These are phyloP conservation scores for Scheffersomyces coipomensis DNA, from an alignment of 805 yeast species.

Conservation along the genomic window DNA sequence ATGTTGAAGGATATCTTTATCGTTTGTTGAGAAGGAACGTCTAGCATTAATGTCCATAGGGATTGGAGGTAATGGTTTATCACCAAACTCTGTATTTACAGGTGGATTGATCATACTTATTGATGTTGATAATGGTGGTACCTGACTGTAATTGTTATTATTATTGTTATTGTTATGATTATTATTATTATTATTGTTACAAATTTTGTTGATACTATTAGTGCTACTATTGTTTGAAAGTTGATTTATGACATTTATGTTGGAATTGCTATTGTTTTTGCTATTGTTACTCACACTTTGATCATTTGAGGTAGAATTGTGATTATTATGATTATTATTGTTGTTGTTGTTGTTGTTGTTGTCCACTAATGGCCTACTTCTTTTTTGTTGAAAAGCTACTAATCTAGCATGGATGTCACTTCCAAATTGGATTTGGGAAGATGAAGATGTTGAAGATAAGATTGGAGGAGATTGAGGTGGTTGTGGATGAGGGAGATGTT, in stretches of 20 bases:
- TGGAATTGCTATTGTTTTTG: neutral
- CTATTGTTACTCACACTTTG: too few relatives aligned
- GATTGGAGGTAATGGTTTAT: conserved; percentile 27
- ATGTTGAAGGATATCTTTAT: neutral
- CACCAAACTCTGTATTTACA: neutral
- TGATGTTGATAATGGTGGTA: neutral
- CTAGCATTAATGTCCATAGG: conserved; percentile 9
- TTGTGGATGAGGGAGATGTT: conserved; percentile 1
- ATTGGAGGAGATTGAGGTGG: conserved; percentile 12
- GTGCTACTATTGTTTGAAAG: neutral
- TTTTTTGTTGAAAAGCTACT: conserved; percentile 81
- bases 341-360: neutral
- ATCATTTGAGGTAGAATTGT: too few relatives aligned
- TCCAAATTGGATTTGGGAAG: conserved; percentile 34
- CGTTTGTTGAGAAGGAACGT: conserved; percentile 3
- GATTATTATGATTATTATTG: neutral
- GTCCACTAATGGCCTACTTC: conserved; percentile 29
- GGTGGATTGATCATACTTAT: neutral
- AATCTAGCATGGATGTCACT: conserved; percentile 86
- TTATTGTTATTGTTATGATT: neutral
- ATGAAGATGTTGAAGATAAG: conserved; percentile 9
- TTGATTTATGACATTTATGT: neutral
- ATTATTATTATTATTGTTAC: neutral
- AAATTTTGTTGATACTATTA: neutral
- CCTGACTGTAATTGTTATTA: neutral